Conservation (phyloP, 1,139 yeast genomes). For the Geotrichum carabidarum region DNA sequence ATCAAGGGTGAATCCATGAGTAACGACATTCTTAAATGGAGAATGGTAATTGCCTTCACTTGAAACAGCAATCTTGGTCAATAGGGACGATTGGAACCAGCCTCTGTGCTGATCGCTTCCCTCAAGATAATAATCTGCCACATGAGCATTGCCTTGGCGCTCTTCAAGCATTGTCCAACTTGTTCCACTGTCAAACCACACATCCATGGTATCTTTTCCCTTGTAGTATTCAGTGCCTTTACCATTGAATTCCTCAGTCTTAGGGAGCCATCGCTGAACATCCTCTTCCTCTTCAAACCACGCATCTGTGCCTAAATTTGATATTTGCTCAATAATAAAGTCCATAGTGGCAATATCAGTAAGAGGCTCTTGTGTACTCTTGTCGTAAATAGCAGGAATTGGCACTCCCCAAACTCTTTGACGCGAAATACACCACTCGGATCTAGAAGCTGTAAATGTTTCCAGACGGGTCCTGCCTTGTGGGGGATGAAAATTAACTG, state of each 20-base stretch:
- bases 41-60: constrained; percentile 38
- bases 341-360: constrained; percentile 50
- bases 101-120: constrained; percentile 98
- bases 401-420: constrained; percentile 99
- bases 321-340: constrained; percentile 50
- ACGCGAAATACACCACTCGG: constrained; percentile 96
- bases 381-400: constrained; percentile 74
- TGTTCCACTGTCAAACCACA: constrained; percentile 97
- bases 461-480: constrained; percentile 64
- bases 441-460: constrained; percentile 70
- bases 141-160: constrained; percentile 35
- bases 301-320: constrained; percentile 57
- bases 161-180: constrained; percentile 70
- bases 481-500: constrained; percentile 67
- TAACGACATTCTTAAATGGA: constrained; percentile 71
- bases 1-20: constrained; percentile 92
- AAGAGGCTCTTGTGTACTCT: constrained; percentile 54
- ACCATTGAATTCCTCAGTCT: constrained; percentile 33
- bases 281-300: constrained; percentile 65
- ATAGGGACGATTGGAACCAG: constrained; percentile 92
- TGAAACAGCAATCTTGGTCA: constrained; percentile 62
- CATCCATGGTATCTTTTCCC: constrained; percentile 93
- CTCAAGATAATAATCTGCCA: constrained; percentile 78
- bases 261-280: constrained; percentile 70
- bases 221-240: constrained; percentile 47